Base-by-base conservation (phyloP, 1,284 basidiomycete species). In the Cystobasidium pallidum region DNA sequence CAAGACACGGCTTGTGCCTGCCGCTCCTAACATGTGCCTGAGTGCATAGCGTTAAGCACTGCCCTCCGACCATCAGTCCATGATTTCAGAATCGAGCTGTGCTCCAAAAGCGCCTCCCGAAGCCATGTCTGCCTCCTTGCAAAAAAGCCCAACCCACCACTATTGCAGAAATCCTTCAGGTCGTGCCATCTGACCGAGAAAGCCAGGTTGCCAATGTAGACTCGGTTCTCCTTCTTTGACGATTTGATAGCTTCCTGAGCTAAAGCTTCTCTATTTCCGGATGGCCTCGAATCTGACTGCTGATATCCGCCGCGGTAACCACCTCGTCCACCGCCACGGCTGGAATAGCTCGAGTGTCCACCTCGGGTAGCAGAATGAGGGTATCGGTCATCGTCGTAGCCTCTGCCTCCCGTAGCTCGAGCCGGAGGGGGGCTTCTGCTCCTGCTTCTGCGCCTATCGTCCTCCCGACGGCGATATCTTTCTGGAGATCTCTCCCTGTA, bases 161-260 rank as follows among this genome's bases (percentile, higher is more conserved):
- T 88, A 70, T 94, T 88, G 88, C 97, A 96, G 36, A 98, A 84
- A 81, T 98, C 94, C 81, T 98, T 99, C 72, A 99, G 85, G 80
- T 99, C 95, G 81, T 99, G 95, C 95, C 95, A 99, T 51, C 92
- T 92, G 39, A 93, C 93, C 82, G 94, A 91, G 79, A 91, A 92
- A 0, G 95, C 95, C 24, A 97, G 82, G 92, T 95, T 77, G 81
- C 94, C 95, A 81, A 98, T 92, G 80, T 99, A 98, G 79, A 98
- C 92, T 76, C 95, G 87, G 83, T 97, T 94, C 85, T 98, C 94
- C 85, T 92, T 88, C 85, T 94, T 91, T 88, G 91, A 93, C 79
- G 89, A 86, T 82, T 94, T 93, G 78, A 92, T 89, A 39, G 81
- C 81, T 73, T 82, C 81, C 47, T 65, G 61, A 26, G 78, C 78